Evolutionary conservation across 352 stramenopile genomes (phyloP), one percentile per base, ranked within the genome.

Genomic region (Phytopythium kandeliae): DNA sequence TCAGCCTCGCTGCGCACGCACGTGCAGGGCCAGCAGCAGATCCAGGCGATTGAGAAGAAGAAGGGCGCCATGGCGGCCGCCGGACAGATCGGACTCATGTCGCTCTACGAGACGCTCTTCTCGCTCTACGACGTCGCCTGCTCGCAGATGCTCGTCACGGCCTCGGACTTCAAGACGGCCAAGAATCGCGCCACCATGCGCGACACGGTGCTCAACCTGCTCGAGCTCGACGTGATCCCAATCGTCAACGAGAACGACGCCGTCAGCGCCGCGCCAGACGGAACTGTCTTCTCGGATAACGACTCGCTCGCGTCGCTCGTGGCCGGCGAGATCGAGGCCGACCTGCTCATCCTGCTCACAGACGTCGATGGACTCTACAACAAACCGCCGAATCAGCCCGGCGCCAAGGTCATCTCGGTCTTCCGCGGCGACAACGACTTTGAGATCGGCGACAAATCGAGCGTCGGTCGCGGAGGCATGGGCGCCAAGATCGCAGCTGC

Each of bases 191-290:
- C 78, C 19, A 94, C 89, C 46, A 89, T 88, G 75, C 78, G 77
- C 57, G 80, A 95, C 59, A 96, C 88, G n/a, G 84, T 96, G 63
- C 68, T 92, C 35, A 89, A 91, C 33, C 71, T 99, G 36, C 71
- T 99, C 17, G 79, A 88, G 54, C 68, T 98, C n/a, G 96, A 97
- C 30, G 96, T 98, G 48, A 93, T 99, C 22, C 97, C 97, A 8
- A 98, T 99, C 62, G 88, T 99, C 34, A 99, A 99, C 69, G 96
- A 99, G 62, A 99, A 99, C 69, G 97, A 99, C 81, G 94, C 96
- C 0, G 96, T 99, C 22, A 96, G 78, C 34, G 90, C 83, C 8
- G 73, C 60, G 33, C 70, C 69, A 22, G 81, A 91, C 54, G 78
- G 80, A 34, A 81, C 78, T 9, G 71, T 93, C 24, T 98, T 99